Evolutionary conservation across 352 stramenopile species (phyloP).

Genomic region (Pythium aphanidermatum): DNA sequence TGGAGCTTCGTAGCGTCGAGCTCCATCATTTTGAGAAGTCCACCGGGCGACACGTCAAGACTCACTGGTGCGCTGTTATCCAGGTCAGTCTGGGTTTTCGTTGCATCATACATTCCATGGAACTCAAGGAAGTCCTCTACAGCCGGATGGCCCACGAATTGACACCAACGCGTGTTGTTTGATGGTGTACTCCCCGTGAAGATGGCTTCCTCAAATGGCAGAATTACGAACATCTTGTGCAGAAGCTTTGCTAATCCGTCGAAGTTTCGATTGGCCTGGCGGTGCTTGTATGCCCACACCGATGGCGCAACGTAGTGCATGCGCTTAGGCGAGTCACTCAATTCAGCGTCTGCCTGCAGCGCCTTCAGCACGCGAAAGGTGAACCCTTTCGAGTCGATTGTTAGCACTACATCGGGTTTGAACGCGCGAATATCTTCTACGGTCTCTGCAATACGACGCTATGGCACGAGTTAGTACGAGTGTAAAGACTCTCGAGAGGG

Average conservation of each 20-base stretch:
- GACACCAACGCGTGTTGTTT: slow-evolving; percentile 24
- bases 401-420: slow-evolving; percentile 56
- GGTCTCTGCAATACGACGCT: slow-evolving; percentile 47
- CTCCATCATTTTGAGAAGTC: not conserved
- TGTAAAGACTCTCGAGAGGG: not conserved
- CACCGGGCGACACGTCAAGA: slow-evolving; percentile 5
- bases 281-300: slow-evolving; percentile 67
- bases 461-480: not conserved
- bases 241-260: slow-evolving; percentile 32
- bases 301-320: slow-evolving; percentile 79
- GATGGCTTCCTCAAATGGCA: slow-evolving; percentile 60
- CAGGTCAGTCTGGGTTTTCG: too few species aligned
- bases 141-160: slow-evolving; percentile 62
- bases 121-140: slow-evolving; percentile 64
- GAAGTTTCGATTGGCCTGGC: slow-evolving; percentile 23
- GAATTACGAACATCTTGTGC: slow-evolving; percentile 61
- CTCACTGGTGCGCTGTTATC: too few species aligned
- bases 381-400: slow-evolving; percentile 79
- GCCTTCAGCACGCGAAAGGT: slow-evolving; percentile 50
- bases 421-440: slow-evolving; percentile 43
- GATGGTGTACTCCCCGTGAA: slow-evolving; percentile 17
- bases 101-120: slow-evolving; percentile 32
- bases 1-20: not conserved
- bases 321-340: slow-evolving; percentile 23
- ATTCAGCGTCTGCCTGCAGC: slow-evolving; percentile 23